Base-by-base conservation (phyloP, 306 rosid genomes). In the Phaseolus lunatus region DNA sequence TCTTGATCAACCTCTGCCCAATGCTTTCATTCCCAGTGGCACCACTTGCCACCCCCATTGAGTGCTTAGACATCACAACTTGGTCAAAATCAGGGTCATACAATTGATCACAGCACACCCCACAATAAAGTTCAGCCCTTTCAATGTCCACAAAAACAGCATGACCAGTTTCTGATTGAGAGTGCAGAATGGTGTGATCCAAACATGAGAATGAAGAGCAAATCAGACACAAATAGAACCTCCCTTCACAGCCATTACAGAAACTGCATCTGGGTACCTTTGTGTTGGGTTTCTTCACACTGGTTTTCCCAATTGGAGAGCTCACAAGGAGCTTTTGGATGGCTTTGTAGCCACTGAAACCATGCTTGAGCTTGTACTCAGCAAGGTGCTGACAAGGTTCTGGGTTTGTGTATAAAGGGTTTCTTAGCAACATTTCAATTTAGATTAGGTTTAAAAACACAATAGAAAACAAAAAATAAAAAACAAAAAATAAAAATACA, bases 61-160 rank as follows among this genome's bases (percentile, higher is more conserved):
- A 85, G 86, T 88, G 91, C 57, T 90, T 91, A 67, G 86, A 76
- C 97, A 94, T 87, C 76, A 94, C 96, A 71, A 67, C 70, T 79
- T 82, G 87, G 77, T 94, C 98, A 72, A 91, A 94, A 85, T 94
- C 96, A 39, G 96, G 93, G 78, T 94, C 98, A 64, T 91, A 94
- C 48, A 91, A 72, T 85, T 94, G 98, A 87, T 94, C 98, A 62
- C 86, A 29, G 86, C 98, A 94, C 47, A 80, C 63, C 33, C 83
- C 86, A 83, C 98, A 94, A 74, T 76, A 90, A 64, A 94, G 94
- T 89, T 94, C 97, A n/a, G 90, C 92, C 82, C 97, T 94, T 77
- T 89, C 87, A 18, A 81, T 54, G 79, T 94, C 98, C n/a, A 94
- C 90, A 56, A 91, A 89, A 67, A 91, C 41, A 77, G 66, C 80